Evolutionary conservation across 2,329 filamentous ascomycete genomes (phyloP), one percentile per base, ranked within the genome.

Genomic region (Penicillium sp.): DNA sequence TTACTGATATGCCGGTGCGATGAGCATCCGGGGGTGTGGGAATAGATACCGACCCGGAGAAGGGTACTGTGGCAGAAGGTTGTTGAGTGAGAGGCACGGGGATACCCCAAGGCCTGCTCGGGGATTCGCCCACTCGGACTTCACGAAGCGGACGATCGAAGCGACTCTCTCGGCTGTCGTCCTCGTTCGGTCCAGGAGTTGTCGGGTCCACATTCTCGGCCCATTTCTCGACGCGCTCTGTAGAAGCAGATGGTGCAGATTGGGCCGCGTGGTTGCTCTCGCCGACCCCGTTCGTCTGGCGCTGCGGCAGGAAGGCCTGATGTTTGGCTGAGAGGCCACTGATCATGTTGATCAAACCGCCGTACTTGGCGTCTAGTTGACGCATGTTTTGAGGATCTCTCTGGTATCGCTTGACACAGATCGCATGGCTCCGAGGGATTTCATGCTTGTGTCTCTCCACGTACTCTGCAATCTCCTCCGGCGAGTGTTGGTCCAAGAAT

Each of bases 391-490:
- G 80, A 58, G 91, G 85, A 61, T 90, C 91, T 67, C 82, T 85
- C 69, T 95, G 88, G 65, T 95, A 95, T 47, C 90, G 81, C 62
- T 87, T 84, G 50, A 97, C 83, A 67, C 91, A 97, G 36, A 96
- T 81, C 65, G 94, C 89, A 69, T 97, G 91, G 65, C 89, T 96
- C 59, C 91, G 82, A 8, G 91, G 91, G 44, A 97, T 80, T 67
- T 95, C 87, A 69, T 97, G 90, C 68, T 96, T 96, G 73, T 96
- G 90, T 42, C 84, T 89, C 67, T 96, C 88, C 62, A 97, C 89
- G 67, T 95, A 97, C 61, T 86, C 82, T 11, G 91, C 91, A 51
- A 97, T 85, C 64, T 96, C 90, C 71, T 95, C 88, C 1, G 91
- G 88, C 2, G 89, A 89, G 64, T 95, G 90, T 66, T 95, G 85